These are phyloP conservation scores for Amanita thiersii DNA, from an alignment of 768 basidiomycete genomes.

Conservation along the genomic window DNA sequence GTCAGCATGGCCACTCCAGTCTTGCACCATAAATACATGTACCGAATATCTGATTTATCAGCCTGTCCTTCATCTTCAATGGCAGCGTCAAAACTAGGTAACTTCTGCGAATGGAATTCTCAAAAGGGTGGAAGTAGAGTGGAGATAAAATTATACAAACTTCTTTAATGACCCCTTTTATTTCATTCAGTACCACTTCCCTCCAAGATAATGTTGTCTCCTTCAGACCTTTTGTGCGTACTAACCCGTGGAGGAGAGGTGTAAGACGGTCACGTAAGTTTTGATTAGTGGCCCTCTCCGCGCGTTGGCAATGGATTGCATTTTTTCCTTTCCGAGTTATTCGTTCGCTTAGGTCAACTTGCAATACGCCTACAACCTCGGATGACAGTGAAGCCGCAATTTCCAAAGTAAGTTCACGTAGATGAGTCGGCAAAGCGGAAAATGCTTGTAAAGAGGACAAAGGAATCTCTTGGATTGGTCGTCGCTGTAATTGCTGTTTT, in stretches of 20 bases:
- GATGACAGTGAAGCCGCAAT: conserved; percentile 70
- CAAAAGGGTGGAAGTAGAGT: not conserved
- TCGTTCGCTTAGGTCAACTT: conserved; percentile 55
- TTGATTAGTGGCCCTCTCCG: conserved; percentile 23
- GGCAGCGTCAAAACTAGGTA: conserved; percentile 51
- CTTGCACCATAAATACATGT: not conserved
- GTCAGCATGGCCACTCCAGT: conserved; percentile 2
- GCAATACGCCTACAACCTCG: conserved; percentile 68
- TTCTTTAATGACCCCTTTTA: conserved; percentile 47
- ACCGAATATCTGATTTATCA: conserved; percentile 8
- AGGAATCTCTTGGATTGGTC: conserved; percentile 27
- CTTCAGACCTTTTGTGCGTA: conserved; percentile 62
- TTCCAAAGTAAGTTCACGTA: conserved; percentile 64
- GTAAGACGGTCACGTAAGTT: conserved; percentile 55
- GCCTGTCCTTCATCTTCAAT: conserved; percentile 30
- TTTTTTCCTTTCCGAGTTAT: conserved; percentile 27
- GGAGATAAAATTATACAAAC: conserved; percentile 30
- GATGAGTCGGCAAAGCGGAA: conserved; percentile 62
- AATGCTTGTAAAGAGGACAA: conserved; percentile 69
- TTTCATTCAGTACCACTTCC: conserved; percentile 54
- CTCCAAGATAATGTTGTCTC: conserved; percentile 66
- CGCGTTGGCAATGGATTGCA: conserved; percentile 10
- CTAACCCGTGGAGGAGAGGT: conserved; percentile 72
- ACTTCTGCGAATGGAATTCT: conserved; percentile 29
- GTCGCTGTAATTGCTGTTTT: conserved; percentile 8